Conservation (phyloP, 768 basidiomycete species). For the Trametes cingulata region DNA sequence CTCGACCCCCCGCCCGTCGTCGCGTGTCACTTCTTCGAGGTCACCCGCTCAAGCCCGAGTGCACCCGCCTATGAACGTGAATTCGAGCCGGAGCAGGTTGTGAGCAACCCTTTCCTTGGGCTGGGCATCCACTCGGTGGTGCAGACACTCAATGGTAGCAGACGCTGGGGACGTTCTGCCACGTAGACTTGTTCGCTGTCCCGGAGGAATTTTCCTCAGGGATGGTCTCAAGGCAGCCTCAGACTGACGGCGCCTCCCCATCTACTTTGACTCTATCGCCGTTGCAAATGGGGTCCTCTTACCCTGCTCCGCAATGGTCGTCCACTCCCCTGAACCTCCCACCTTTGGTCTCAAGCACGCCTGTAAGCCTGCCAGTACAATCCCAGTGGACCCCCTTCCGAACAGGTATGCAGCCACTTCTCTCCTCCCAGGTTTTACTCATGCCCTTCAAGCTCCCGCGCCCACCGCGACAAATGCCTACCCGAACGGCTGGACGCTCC, state of each 20-base stretch:
- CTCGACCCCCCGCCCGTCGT: slow-evolving; percentile 23
- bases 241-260: neutral
- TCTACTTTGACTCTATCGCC: neutral
- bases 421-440: no score
- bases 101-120: neutral
- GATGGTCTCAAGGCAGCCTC: neutral
- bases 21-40: neutral
- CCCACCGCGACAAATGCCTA: no score
- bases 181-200: slow-evolving; percentile 74
- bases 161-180: slow-evolving; percentile 64
- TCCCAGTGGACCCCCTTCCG: no score
- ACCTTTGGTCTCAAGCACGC: no score
- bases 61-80: neutral
- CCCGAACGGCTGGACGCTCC: no score
- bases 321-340: no score
- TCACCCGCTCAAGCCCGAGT: neutral
- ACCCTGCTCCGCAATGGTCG: no score
- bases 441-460: no score
- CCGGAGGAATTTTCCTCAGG: neutral
- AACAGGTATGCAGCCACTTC: no score
- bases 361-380: no score
- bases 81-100: neutral
- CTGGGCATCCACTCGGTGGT: no score
- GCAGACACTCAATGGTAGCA: neutral
- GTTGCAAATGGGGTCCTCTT: neutral